These are phyloP conservation scores for Oryza glumipatula DNA, from an alignment of 176 grass and related monocot genomes.

Conservation along the genomic window DNA sequence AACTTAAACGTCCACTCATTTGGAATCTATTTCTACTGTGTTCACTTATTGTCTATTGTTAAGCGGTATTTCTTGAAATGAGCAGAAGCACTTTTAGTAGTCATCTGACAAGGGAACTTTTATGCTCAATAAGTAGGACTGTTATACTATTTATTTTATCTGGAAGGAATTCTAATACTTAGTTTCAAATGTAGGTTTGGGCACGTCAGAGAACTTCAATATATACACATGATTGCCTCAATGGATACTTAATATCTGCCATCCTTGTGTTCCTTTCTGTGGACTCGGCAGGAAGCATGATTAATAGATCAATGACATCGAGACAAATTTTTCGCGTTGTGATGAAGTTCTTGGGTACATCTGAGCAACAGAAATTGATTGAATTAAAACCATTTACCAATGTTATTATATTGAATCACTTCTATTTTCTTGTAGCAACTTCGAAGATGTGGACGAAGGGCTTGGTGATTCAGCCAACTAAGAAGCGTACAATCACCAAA, in stretches of 20 bases:
- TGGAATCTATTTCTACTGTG: background rate
- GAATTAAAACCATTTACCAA: background rate
- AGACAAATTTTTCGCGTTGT: conserved; percentile 72
- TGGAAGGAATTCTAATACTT: conserved; percentile 37
- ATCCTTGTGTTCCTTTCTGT: conserved; percentile 64
- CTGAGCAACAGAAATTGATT: conserved; percentile 30
- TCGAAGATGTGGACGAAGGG: conserved; percentile 71
- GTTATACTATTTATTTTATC: conserved; percentile 1
- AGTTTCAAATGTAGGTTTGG: conserved; percentile 76
- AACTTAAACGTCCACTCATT: background rate
- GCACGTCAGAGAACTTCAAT: conserved; percentile 82
- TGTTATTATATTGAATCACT: conserved; percentile 33
- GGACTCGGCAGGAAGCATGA: conserved; percentile 62
- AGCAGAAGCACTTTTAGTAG: background rate
- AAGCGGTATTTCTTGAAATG: background rate
- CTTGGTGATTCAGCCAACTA: conserved; percentile 67
- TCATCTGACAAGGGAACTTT: background rate
- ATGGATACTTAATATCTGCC: conserved; percentile 89
- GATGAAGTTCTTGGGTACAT: conserved; percentile 82
- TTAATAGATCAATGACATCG: conserved; percentile 72
- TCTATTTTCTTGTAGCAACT: conserved; percentile 65
- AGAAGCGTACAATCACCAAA: conserved; percentile 60
- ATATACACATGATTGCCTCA: conserved; percentile 81
- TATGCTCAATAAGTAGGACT: conserved; percentile 13
- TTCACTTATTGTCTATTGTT: conserved; percentile 12